These are phyloP conservation scores for Chlamydomonas sphaeroides DNA, from an alignment of 139 green algal species.

Conservation along the genomic window DNA sequence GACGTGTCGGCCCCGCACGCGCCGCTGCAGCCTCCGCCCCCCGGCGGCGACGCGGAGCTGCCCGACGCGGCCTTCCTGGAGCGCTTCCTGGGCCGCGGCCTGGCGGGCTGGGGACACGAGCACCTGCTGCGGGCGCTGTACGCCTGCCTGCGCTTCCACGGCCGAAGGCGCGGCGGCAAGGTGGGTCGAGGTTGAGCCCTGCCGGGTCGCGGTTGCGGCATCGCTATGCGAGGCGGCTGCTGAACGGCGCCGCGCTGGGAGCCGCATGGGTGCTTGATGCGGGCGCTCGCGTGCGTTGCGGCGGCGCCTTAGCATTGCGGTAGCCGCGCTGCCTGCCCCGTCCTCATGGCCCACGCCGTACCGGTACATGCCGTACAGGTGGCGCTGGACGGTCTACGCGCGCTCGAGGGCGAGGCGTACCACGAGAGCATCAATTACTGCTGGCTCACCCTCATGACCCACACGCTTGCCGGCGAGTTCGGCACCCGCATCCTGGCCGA, in stretches of 20 bases:
- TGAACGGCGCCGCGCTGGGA: too few relatives aligned
- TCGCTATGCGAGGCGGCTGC: too few relatives aligned
- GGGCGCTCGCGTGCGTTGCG: too few relatives aligned
- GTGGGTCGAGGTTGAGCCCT: too few relatives aligned
- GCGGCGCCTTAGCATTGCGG: too few relatives aligned
- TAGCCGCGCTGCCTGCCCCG: too few relatives aligned
- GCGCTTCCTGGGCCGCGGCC: background rate
- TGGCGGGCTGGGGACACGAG: constrained; percentile 40
- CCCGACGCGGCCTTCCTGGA: too few relatives aligned
- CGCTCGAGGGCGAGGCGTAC: constrained; percentile 16
- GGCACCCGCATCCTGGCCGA: background rate
- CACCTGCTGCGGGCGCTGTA: constrained; percentile 37
- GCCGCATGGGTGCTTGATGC: too few relatives aligned
- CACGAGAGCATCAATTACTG: constrained; percentile 34
- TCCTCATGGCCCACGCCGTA: too few relatives aligned
- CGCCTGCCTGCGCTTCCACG: constrained; percentile 19
- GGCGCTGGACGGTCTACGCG: background rate
- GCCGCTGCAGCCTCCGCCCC: background rate
- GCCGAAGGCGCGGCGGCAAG: constrained; percentile 10
- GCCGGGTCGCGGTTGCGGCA: too few relatives aligned
- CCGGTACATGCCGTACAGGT: too few relatives aligned
- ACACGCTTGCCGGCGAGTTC: background rate
- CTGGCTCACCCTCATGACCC: constrained; percentile 11
- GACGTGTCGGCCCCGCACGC: background rate
- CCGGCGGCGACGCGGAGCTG: background rate